These are phyloP conservation scores for Lactarius hatsudake DNA, from an alignment of 768 basidiomycete species.

Conservation along the genomic window DNA sequence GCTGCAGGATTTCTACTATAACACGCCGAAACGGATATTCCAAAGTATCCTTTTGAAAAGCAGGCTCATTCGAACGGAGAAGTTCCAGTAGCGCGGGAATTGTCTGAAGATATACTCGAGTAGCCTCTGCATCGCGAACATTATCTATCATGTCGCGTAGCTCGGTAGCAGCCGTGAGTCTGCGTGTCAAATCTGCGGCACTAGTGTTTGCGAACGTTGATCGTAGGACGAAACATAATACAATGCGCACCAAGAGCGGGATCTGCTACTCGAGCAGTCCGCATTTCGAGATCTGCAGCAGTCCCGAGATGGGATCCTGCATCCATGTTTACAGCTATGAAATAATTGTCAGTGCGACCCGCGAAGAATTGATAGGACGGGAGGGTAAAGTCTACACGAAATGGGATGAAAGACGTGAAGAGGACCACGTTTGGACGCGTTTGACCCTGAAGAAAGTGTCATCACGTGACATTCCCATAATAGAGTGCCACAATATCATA, in stretches of 20 bases:
- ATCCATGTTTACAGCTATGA: constrained; percentile 37
- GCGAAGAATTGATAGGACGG: not conserved
- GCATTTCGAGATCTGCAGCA: constrained; percentile 63
- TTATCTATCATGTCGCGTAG: constrained; percentile 81
- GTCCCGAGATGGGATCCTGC: constrained; percentile 43
- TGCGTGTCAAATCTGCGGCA: constrained; percentile 61
- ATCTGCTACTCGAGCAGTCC: constrained; percentile 71
- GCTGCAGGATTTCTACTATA: constrained; percentile 85
- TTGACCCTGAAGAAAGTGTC: constrained; percentile 22
- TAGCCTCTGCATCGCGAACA: constrained; percentile 69
- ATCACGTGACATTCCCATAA: constrained; percentile 14
- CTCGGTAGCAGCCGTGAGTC: constrained; percentile 68
- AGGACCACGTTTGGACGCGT: not conserved
- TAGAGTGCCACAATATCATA: not conserved
- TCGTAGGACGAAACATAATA: constrained; percentile 10
- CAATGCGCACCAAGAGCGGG: constrained; percentile 59
- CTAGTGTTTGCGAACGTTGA: not conserved
- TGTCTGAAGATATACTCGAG: constrained; percentile 66
- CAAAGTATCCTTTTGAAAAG: constrained; percentile 60
- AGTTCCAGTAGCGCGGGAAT: constrained; percentile 72
- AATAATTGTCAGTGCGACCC: not conserved
- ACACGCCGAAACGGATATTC: constrained; percentile 85
- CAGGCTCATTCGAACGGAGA: constrained; percentile 63
- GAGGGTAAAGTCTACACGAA: constrained; percentile 6
- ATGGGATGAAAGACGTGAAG: constrained; percentile 10